These are phyloP conservation scores for Vicia faba DNA, from an alignment of 306 rosid genomes.

Conservation along the genomic window DNA sequence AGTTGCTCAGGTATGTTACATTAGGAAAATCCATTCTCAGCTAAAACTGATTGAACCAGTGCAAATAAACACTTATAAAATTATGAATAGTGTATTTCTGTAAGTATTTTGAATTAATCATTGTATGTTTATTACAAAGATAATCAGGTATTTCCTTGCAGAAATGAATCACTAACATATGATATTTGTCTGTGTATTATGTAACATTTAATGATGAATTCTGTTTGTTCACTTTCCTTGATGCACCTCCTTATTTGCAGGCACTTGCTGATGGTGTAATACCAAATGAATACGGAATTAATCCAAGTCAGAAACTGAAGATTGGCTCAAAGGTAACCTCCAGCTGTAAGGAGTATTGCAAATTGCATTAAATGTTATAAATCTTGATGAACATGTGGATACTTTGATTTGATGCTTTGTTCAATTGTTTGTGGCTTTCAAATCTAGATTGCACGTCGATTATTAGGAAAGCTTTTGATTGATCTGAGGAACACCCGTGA, in stretches of 20 bases:
- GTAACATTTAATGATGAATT: conserved; percentile 12
- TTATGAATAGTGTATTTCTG: conserved; percentile 13
- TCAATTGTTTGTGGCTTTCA: conserved; percentile 25
- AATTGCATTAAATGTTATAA: conserved; percentile 4
- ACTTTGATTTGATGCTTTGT: conserved; percentile 28
- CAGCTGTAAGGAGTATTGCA: conserved; percentile 26
- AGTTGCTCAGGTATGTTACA: conserved; percentile 84
- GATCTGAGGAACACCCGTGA: conserved; percentile 93
- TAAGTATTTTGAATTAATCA: conserved; percentile 18
- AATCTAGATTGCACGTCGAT: conserved; percentile 87
- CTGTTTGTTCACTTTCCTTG: conserved; percentile 14
- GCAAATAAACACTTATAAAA: conserved; percentile 23
- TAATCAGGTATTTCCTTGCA: conserved; percentile 4
- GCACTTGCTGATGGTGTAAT: conserved; percentile 97
- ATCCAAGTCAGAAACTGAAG: conserved; percentile 87
- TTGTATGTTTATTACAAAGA: conserved; percentile 1
- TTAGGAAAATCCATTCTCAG: conserved; percentile 23
- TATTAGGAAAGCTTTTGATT: conserved; percentile 87
- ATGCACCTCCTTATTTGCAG: conserved; percentile 49
- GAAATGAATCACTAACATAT: conserved; percentile 7
- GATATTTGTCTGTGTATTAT: conserved; percentile 42
- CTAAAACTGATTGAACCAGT: conserved; percentile 15
- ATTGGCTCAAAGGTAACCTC: conserved; percentile 86
- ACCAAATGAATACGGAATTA: conserved; percentile 95
- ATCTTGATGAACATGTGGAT: conserved; percentile 14